Percentiles rank a stretch among this genome's conserved stretches.
Conservation (phyloP, 2,329 filamentous ascomycete genomes). For the Pseudopyricularia cyperi region DNA sequence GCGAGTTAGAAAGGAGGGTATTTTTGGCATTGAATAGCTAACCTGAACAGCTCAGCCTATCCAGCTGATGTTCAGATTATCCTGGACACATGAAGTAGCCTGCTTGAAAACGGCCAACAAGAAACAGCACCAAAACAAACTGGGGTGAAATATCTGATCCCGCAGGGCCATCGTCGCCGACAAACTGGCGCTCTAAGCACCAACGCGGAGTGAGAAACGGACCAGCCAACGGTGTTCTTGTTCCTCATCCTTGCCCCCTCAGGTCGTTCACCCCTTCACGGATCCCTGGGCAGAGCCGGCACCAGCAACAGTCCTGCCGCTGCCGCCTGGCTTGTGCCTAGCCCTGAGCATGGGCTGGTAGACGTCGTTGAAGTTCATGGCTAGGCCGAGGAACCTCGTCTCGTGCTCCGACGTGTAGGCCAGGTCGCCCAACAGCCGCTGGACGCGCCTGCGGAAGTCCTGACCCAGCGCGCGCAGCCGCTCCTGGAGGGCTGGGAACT, state of each 20-base stretch:
- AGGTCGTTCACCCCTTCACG: not conserved
- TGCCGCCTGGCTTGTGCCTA: not conserved
- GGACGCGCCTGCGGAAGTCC: slow-evolving; percentile 67
- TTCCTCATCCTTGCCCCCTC: not conserved
- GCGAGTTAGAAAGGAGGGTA: too few species aligned
- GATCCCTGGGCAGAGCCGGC: not conserved
- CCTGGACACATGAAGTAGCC: too few species aligned
- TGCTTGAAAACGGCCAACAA: too few species aligned
- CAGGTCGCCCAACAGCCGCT: slow-evolving; percentile 75
- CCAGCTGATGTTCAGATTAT: too few species aligned
- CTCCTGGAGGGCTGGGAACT: slow-evolving; percentile 62
- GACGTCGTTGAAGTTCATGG: slow-evolving; percentile 99
- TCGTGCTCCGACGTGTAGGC: slow-evolving; percentile 90
- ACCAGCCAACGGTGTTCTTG: not conserved
- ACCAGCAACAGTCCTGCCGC: not conserved
- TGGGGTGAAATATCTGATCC: too few species aligned
- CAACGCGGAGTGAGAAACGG: not conserved
- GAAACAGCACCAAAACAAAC: too few species aligned
- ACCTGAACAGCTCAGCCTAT: too few species aligned
- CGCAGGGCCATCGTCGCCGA: too few species aligned
- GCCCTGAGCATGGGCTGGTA: slow-evolving; percentile 51
- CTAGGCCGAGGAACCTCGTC: slow-evolving; percentile 87
- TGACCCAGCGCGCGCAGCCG: slow-evolving; percentile 59
- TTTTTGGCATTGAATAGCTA: too few species aligned
- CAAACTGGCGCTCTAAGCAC: too few species aligned